A percentile compares a stretch with the other conserved stretches of the same genome.
These are phyloP conservation scores for Sphagnum fallax DNA, from an alignment of 228 moss, liverwort and hornwort species.

Conservation along the genomic window DNA sequence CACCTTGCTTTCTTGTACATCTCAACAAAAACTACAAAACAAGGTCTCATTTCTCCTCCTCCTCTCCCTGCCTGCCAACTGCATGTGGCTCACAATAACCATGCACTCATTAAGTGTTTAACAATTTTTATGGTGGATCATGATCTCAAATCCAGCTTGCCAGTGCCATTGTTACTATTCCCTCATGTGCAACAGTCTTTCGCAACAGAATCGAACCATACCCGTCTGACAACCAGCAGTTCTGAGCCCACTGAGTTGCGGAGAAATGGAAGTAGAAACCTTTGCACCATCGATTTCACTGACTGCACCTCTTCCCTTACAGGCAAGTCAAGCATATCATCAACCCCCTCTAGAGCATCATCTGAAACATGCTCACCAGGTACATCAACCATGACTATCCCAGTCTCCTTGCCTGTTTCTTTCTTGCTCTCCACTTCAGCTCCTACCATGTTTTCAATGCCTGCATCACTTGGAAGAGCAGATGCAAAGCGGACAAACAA, in stretches of 20 bases:
- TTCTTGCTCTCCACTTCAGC: slow-evolving; percentile 11
- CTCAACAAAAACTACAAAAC: no score
- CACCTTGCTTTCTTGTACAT: no score
- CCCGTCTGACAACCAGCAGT: slow-evolving; percentile 69
- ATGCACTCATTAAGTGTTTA: no score
- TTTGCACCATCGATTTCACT: slow-evolving; percentile 61
- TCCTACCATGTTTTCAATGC: slow-evolving; percentile 14
- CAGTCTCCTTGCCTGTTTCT: slow-evolving; percentile 19
- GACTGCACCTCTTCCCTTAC: slow-evolving; percentile 24
- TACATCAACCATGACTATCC: slow-evolving; percentile 11
- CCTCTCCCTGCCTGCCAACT: no score
- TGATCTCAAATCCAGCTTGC: no score
- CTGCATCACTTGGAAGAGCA: slow-evolving; percentile 34
- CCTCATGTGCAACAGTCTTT: no score
- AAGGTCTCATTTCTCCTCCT: no score
- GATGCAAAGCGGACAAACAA: slow-evolving; percentile 70
- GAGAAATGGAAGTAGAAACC: slow-evolving; percentile 72
- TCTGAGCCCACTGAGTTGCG: slow-evolving; percentile 82
- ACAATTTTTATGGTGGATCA: no score
- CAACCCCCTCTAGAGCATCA: slow-evolving; percentile 17
- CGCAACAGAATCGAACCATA: slow-evolving; percentile 9
- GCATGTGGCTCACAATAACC: no score
- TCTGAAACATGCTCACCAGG: slow-evolving; percentile 14
- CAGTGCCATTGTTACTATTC: no score
- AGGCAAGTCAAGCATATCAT: slow-evolving; percentile 11